Conservation (phyloP, 192 early-diverging fungal species). For the Coemansia sp. region DNA sequence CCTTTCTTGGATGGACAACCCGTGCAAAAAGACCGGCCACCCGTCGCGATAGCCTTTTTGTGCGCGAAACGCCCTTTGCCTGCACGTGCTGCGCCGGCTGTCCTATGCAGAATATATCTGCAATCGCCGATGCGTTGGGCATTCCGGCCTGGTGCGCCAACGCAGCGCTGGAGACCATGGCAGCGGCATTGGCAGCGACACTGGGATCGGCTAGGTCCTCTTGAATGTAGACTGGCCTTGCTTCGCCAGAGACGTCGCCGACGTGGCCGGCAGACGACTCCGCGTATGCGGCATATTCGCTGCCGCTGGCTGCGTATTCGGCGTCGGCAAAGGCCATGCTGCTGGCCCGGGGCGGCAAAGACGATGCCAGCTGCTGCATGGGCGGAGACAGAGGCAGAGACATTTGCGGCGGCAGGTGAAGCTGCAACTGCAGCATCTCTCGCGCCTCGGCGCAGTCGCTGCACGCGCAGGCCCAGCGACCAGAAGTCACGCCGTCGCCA, state of each 20-base stretch:
- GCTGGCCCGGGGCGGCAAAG: neutral
- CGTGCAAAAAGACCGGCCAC: constrained; percentile 12
- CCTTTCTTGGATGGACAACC: constrained; percentile 3
- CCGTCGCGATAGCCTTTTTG: constrained; percentile 24
- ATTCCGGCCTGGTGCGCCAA: constrained; percentile 8
- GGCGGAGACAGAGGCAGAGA: neutral
- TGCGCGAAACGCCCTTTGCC: constrained; percentile 19
- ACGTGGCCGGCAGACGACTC: neutral
- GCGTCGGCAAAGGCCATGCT: constrained; percentile 2
- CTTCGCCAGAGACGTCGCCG: constrained; percentile 4
- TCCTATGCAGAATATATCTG: constrained; percentile 35
- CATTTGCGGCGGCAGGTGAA: neutral
- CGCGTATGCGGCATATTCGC: constrained; percentile 6
- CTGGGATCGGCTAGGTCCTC: constrained; percentile 5
- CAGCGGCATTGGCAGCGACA: constrained; percentile 5
- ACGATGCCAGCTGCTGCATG: neutral
- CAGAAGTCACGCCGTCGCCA: neutral
- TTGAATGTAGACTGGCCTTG: neutral
- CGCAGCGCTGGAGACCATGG: neutral
- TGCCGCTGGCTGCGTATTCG: constrained; percentile 3
- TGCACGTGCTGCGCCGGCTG: constrained; percentile 20
- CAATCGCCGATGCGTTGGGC: constrained; percentile 31
- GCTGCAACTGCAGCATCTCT: neutral
- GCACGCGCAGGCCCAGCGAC: neutral
- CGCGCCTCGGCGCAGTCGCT: neutral